Conservation (phyloP, 177 flowering plant species). For the Vitis hybrid region DNA sequence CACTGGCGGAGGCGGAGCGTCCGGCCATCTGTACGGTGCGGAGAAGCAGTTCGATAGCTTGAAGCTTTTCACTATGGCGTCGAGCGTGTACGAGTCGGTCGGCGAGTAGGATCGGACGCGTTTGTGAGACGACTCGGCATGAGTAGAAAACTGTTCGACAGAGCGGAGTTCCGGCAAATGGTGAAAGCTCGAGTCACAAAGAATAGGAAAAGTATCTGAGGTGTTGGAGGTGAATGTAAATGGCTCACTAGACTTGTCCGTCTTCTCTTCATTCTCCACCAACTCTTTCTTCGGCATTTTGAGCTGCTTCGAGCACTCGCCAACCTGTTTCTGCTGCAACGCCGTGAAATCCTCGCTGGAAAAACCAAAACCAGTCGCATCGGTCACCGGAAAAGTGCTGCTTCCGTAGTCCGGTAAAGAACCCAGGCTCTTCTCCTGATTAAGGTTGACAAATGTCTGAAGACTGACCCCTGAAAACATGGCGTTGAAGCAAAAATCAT, state of each 20-base stretch:
- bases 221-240: too few relatives aligned
- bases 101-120: conserved; percentile 13
- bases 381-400: neutral
- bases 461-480: conserved; percentile 18
- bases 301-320: neutral
- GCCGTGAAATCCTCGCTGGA: conserved; percentile 3
- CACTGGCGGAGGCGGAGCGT: neutral
- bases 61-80: conserved; percentile 16
- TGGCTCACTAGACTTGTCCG: too few relatives aligned
- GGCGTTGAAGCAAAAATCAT: neutral
- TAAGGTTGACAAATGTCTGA: conserved; percentile 4
- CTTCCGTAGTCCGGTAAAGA: neutral
- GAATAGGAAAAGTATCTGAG: neutral
- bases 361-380: conserved; percentile 6
- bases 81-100: conserved; percentile 15
- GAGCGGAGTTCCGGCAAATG: conserved; percentile 26
- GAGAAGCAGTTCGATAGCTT: neutral
- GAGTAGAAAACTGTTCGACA: conserved; percentile 9
- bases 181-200: neutral
- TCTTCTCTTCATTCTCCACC: neutral
- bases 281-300: conserved; percentile 15
- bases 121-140: conserved; percentile 14
- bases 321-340: conserved; percentile 1
- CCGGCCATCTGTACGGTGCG: neutral
- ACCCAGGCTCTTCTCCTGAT: neutral